Percentiles rank a stretch among this genome's conserved stretches.
These are phyloP conservation scores for Lanmaoa rubissima DNA, from an alignment of 768 basidiomycete genomes.

Conservation along the genomic window DNA sequence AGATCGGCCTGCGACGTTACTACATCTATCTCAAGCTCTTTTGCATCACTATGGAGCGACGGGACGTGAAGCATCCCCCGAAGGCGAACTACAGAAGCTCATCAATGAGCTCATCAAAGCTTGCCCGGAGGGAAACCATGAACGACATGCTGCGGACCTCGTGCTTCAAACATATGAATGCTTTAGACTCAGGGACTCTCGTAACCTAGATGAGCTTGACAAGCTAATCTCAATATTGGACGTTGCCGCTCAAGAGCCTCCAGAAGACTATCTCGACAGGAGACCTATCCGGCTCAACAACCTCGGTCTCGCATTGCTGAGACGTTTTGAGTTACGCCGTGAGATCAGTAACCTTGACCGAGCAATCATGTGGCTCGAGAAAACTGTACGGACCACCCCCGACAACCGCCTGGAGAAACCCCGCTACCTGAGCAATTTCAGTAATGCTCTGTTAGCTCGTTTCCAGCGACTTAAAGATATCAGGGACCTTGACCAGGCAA, in stretches of 20 bases:
- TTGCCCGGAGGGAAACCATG: neutral
- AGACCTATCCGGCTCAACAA: neutral
- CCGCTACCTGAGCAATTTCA: neutral
- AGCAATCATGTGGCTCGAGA: neutral
- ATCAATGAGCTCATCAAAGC: neutral
- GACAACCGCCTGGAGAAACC: neutral
- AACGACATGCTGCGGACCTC: constrained; percentile 2
- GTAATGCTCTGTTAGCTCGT: neutral
- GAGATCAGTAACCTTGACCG: neutral
- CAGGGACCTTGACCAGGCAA: neutral
- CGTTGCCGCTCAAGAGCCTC: neutral
- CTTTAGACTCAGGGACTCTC: neutral
- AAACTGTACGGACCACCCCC: neutral
- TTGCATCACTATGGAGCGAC: neutral
- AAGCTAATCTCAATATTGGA: neutral
- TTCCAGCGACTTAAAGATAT: neutral
- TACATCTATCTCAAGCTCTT: constrained; percentile 8
- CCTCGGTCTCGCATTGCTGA: neutral
- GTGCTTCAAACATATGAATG: neutral
- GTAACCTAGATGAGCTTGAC: neutral
- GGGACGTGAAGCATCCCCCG: neutral
- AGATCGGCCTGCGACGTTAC: constrained; percentile 7
- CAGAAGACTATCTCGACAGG: neutral
- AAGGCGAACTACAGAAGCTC: neutral
- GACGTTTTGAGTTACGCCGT: neutral